Evolutionary conservation across 495 filamentous ascomycete species (phyloP).

Genomic region (Recurvomyces mirabilis): DNA sequence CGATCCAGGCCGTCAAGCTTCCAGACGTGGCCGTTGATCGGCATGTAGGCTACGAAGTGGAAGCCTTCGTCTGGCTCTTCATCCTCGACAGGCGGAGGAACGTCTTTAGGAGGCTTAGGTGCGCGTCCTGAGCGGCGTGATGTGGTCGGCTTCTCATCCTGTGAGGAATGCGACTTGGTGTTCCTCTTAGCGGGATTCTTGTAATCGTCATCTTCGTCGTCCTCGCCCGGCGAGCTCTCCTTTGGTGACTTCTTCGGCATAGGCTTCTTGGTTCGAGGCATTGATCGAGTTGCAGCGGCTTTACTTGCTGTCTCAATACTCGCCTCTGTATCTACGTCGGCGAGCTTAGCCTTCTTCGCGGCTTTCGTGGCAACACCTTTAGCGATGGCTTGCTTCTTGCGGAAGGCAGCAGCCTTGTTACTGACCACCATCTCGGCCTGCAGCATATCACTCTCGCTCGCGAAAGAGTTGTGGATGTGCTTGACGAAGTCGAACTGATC

Average conservation of each 20-base stretch:
- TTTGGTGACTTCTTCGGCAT: constrained; percentile 16
- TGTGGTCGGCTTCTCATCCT: background rate
- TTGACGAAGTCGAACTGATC: constrained; percentile 67
- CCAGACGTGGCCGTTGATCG: constrained; percentile 64
- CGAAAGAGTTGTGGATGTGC: constrained; percentile 74
- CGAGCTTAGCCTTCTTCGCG: constrained; percentile 24
- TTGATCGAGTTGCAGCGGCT: background rate
- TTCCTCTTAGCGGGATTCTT: background rate
- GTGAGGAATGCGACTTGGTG: background rate
- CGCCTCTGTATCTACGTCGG: constrained; percentile 12
- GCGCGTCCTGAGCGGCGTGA: constrained; percentile 14
- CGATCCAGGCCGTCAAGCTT: constrained; percentile 78
- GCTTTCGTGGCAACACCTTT: constrained; percentile 33
- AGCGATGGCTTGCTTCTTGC: constrained; percentile 19
- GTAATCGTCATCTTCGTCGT: background rate
- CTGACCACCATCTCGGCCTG: constrained; percentile 61
- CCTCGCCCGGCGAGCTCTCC: background rate
- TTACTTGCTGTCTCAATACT: background rate
- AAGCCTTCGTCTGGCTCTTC: constrained; percentile 45
- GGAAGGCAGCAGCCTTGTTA: constrained; percentile 41
- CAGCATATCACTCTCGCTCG: constrained; percentile 69
- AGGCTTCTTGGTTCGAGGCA: constrained; percentile 12
- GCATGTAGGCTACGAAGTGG: constrained; percentile 87
- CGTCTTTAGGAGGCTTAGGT: constrained; percentile 12
- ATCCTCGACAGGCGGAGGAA: constrained; percentile 18